phyloP scores from a whole-genome alignment of 768 basidiomycete genomes.

The Lenzites betulinus region DNA sequence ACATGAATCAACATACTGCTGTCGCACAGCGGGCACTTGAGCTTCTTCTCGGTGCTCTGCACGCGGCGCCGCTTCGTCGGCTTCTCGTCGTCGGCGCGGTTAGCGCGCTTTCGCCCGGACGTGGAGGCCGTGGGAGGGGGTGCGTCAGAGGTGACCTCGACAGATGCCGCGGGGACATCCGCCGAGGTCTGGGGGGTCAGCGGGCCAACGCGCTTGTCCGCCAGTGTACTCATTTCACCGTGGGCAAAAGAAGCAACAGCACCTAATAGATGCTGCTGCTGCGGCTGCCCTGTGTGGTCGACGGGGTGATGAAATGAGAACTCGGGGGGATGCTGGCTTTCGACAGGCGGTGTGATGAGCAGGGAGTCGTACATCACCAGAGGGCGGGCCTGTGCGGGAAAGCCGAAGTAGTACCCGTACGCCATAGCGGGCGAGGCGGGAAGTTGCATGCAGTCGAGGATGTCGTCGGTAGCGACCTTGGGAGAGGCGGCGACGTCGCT shows the following conservation, averaged over 20 bases:
- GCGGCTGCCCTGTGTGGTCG: neutral
- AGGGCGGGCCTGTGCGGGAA: too few relatives aligned
- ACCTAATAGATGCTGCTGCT: slow-evolving; percentile 4
- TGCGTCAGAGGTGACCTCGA: neutral
- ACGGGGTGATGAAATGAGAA: neutral
- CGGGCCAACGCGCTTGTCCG: neutral
- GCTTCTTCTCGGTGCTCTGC: neutral
- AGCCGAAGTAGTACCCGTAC: too few relatives aligned
- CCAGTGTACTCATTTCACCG: neutral
- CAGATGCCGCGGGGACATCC: neutral
- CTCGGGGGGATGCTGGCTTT: too few relatives aligned
- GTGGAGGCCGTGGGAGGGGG: neutral
- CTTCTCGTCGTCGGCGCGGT: neutral
- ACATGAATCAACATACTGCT: neutral
- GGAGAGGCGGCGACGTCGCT: neutral
- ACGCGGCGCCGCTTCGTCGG: neutral
- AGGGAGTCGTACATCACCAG: too few relatives aligned
- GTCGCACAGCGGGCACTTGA: neutral
- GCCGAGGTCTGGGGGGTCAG: neutral
- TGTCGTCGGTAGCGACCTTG: neutral
- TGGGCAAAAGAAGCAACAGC: slow-evolving; percentile 2
- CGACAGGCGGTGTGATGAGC: too few relatives aligned
- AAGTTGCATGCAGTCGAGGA: neutral
- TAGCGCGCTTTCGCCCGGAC: neutral
- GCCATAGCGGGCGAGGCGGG: too few relatives aligned